Percentiles rank a stretch among this genome's conserved stretches.
Conservation (phyloP, 139 green algal genomes). For the Micractinium sp. region DNA sequence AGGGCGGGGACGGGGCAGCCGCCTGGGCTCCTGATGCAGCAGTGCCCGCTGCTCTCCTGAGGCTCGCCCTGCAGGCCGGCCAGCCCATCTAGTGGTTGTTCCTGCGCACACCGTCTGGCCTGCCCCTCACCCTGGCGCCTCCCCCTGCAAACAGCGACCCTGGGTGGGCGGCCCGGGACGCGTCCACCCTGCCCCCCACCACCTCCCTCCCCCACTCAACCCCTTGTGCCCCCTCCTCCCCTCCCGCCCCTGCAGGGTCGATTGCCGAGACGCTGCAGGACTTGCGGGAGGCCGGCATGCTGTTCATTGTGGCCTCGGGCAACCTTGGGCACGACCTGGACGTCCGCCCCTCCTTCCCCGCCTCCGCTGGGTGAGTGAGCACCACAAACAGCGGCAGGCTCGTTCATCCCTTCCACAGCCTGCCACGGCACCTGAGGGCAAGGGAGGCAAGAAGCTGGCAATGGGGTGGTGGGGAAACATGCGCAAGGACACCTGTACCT, state of each 20-base stretch:
- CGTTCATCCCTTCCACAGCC: neutral
- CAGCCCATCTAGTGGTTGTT: too few species aligned
- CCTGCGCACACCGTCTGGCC: too few species aligned
- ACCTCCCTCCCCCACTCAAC: neutral
- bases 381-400: too few species aligned
- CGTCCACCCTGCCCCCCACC: too few species aligned
- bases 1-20: neutral
- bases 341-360: conserved; percentile 34
- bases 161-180: too few species aligned
- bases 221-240: neutral
- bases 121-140: too few species aligned
- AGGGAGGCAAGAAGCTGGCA: too few species aligned
- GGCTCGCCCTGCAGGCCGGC: neutral
- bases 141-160: too few species aligned
- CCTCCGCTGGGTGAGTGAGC: conserved; percentile 15
- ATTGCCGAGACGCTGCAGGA: conserved; percentile 12
- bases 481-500: too few species aligned
- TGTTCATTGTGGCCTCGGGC: conserved; percentile 52
- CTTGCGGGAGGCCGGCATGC: conserved; percentile 27
- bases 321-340: conserved; percentile 51
- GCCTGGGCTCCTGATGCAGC: too few species aligned
- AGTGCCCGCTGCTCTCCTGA: neutral
- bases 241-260: neutral
- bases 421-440: neutral
- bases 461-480: conserved; percentile 38